These are phyloP conservation scores for Stagonosporopsis tanaceti DNA, from an alignment of 2,329 filamentous ascomycete genomes.

Conservation along the genomic window DNA sequence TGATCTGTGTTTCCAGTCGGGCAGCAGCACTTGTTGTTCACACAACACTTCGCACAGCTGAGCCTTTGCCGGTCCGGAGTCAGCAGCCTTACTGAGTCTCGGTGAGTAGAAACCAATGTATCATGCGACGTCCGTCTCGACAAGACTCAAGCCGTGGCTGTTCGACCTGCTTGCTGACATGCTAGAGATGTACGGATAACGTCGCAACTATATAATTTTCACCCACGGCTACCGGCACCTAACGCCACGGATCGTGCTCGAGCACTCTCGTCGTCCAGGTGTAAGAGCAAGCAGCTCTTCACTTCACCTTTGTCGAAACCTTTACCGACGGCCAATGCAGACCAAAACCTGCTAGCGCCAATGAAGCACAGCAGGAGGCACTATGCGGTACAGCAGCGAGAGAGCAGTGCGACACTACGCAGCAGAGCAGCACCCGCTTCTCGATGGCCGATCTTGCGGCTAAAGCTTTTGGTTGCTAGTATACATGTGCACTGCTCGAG, in stretches of 20 bases:
- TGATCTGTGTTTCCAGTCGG: not conserved
- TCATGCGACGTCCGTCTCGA: not conserved
- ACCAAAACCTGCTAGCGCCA: not conserved
- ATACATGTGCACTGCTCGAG: not conserved
- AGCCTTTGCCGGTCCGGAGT: not conserved
- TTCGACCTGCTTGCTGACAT: not conserved
- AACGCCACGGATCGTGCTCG: not conserved
- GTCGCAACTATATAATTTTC: not conserved
- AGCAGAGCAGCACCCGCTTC: not conserved
- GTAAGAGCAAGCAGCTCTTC: not conserved
- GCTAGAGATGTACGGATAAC: not conserved
- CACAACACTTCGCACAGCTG: not conserved
- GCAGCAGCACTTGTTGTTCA: not conserved
- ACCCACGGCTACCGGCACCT: not conserved
- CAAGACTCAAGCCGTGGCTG: not conserved
- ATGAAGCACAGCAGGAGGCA: conserved; percentile 7
- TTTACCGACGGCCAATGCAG: not conserved
- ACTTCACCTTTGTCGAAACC: not conserved
- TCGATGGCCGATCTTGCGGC: not conserved
- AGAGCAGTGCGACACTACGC: not conserved
- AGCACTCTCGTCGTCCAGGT: not conserved
- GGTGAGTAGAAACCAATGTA: not conserved
- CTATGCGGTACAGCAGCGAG: not conserved
- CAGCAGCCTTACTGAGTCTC: not conserved
- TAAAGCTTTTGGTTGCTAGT: not conserved